phyloP scores from a whole-genome alignment of 2,329 filamentous ascomycete genomes.

The Xylariales sp. region DNA sequence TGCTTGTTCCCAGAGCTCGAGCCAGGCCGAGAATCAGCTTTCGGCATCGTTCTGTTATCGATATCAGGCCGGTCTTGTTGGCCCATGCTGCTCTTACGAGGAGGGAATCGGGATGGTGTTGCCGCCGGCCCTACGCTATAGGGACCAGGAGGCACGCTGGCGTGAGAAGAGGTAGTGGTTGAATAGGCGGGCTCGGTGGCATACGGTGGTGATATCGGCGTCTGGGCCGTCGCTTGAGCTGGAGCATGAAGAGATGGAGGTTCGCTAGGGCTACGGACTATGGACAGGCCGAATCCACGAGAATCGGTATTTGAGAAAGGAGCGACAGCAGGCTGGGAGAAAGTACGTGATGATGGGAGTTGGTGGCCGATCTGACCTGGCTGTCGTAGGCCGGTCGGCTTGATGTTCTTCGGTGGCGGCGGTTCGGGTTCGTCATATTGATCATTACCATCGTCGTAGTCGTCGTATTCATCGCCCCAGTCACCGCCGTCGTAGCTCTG shows the following conservation, averaged over 20 bases:
- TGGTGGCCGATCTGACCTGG: conserved; percentile 50
- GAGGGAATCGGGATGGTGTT: conserved; percentile 61
- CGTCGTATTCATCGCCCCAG: conserved; percentile 80
- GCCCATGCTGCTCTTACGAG: conserved; percentile 71
- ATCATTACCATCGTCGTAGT: conserved; percentile 69
- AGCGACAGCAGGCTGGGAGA: conserved; percentile 42
- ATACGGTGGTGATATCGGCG: conserved; percentile 15
- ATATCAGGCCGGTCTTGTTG: conserved; percentile 54
- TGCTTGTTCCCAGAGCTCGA: conserved; percentile 47
- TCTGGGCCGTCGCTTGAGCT: conserved; percentile 35
- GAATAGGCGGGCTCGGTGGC: conserved; percentile 22
- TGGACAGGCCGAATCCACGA: conserved; percentile 39
- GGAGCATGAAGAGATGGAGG: conserved; percentile 51
- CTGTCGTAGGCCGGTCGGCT: conserved; percentile 58
- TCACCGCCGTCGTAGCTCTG: conserved; percentile 93
- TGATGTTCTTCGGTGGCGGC: conserved; percentile 43
- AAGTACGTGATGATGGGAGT: conserved; percentile 43
- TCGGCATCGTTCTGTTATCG: conserved; percentile 32
- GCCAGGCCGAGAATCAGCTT: conserved; percentile 47
- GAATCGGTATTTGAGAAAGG: conserved; percentile 29
- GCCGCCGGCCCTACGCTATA: conserved; percentile 46
- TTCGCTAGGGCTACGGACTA: conserved; percentile 43
- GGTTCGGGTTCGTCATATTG: conserved; percentile 55
- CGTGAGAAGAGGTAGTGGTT: conserved; percentile 37
- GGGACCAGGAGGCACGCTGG: conserved; percentile 40